A percentile compares a stretch with the other conserved stretches of the same genome.
Conservation (phyloP, 2,329 filamentous ascomycete species). For the Ophiostoma novo-ulmi region DNA sequence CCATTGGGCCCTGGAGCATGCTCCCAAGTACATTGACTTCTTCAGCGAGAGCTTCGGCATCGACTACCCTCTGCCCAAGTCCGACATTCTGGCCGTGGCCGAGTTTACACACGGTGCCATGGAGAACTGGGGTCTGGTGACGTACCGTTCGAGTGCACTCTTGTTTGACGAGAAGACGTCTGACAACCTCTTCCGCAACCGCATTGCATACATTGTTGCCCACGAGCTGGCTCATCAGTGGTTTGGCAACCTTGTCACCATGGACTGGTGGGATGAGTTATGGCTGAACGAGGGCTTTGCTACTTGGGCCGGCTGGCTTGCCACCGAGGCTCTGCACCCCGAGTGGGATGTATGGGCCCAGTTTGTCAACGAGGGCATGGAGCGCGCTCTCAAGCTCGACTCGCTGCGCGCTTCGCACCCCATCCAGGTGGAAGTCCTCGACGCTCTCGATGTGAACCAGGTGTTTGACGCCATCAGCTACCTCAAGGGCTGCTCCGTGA, state of each 20-base stretch:
- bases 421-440: conserved; percentile 90
- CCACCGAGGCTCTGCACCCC: conserved; percentile 84
- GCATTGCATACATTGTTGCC: conserved; percentile 95
- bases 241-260: conserved; percentile 96
- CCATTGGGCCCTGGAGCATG: conserved; percentile 81
- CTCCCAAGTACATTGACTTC: conserved; percentile 89
- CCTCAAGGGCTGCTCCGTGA: conserved; percentile 90
- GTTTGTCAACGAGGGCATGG: conserved; percentile 92
- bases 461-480: conserved; percentile 98
- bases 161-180: conserved; percentile 93
- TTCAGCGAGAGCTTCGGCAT: conserved; percentile 93
- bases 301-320: conserved; percentile 96
- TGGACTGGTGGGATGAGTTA: conserved; percentile 97
- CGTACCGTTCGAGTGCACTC: conserved; percentile 90
- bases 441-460: conserved; percentile 93
- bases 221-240: conserved; percentile 97
- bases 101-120: conserved; percentile 86
- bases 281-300: conserved; percentile 98
- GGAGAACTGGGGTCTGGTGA: conserved; percentile 97
- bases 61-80: conserved; percentile 89
- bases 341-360: conserved; percentile 98
- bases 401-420: conserved; percentile 87
- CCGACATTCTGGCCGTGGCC: conserved; percentile 83
- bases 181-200: conserved; percentile 84
- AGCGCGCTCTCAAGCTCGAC: conserved; percentile 85